Evolutionary conservation across 768 basidiomycete genomes (phyloP).

Genomic region (Vishniacozyma victoriae): DNA sequence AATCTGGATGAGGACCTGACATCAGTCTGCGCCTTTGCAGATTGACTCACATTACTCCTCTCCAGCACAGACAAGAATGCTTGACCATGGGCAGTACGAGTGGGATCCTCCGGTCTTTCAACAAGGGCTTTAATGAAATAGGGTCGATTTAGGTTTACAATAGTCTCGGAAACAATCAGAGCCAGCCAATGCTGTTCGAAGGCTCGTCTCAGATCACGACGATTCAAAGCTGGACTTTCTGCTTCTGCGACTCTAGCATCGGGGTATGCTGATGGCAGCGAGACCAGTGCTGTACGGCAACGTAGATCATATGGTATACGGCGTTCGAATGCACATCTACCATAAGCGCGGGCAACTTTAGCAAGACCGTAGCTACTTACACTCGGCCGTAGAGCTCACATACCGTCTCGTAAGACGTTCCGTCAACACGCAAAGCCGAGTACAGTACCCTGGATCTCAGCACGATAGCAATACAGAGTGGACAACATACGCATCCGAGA

Average conservation of each 20-base stretch:
- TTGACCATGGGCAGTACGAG: constrained; percentile 9
- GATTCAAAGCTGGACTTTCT: constrained; percentile 8
- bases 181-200: constrained; percentile 21
- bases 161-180: constrained; percentile 17
- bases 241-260: constrained; percentile 7
- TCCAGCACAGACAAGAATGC: constrained; percentile 19
- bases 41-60: constrained; percentile 19
- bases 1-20: constrained; percentile 18
- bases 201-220: constrained; percentile 10
- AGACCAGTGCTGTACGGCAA: constrained; percentile 14
- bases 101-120: constrained; percentile 17
- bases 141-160: constrained; percentile 20
- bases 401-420: constrained; percentile 6
- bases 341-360: background rate
- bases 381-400: constrained; percentile 7
- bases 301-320: constrained; percentile 11
- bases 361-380: background rate
- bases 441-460: constrained; percentile 3
- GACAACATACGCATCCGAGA: constrained; percentile 8
- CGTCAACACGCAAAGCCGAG: constrained; percentile 5
- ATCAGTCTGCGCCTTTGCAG: background rate
- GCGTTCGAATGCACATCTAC: constrained; percentile 13
- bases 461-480: background rate
- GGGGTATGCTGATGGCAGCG: constrained; percentile 15
- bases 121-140: constrained; percentile 22